A percentile compares a stretch with the other conserved stretches of the same genome.
phyloP scores from a whole-genome alignment of 2,329 filamentous ascomycete species.

The Talaromyces sp. region DNA sequence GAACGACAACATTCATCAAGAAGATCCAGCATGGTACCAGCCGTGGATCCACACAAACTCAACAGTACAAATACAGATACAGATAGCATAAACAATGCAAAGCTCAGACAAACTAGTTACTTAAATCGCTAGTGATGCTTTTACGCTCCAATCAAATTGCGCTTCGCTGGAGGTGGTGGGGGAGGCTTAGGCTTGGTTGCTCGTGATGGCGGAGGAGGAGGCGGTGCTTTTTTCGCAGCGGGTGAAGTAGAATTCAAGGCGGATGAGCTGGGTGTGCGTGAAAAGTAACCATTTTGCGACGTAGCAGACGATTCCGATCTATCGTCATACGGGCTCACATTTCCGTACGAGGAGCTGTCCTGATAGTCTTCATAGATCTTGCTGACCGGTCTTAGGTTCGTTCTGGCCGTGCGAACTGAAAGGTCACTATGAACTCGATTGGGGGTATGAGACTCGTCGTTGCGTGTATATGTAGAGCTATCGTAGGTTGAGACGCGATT shows the following conservation, averaged over 20 bases:
- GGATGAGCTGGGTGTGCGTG: slow-evolving; percentile 51
- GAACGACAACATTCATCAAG: background rate
- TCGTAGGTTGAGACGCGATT: slow-evolving; percentile 58
- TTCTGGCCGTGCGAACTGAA: slow-evolving; percentile 46
- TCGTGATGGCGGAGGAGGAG: slow-evolving; percentile 60
- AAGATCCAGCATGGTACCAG: slow-evolving; percentile 7
- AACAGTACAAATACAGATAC: slow-evolving; percentile 4
- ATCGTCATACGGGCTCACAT: slow-evolving; percentile 46
- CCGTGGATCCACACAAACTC: slow-evolving; percentile 3
- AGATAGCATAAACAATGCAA: background rate
- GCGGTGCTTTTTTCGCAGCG: slow-evolving; percentile 50
- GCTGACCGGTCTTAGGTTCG: slow-evolving; percentile 43
- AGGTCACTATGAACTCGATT: slow-evolving; percentile 53
- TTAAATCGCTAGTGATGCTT: slow-evolving; percentile 18
- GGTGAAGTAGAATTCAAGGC: slow-evolving; percentile 29
- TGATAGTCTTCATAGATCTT: slow-evolving; percentile 45
- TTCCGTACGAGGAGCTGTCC: slow-evolving; percentile 46
- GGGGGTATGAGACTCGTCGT: slow-evolving; percentile 53
- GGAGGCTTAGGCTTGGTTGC: slow-evolving; percentile 65
- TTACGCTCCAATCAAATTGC: slow-evolving; percentile 36
- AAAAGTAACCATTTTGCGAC: slow-evolving; percentile 50
- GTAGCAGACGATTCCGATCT: slow-evolving; percentile 54
- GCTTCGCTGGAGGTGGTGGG: slow-evolving; percentile 56
- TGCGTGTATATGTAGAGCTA: slow-evolving; percentile 50
- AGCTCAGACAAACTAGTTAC: background rate